Percentiles rank a stretch among this genome's conserved stretches.
Evolutionary conservation across 805 yeast species (phyloP).

Genomic region (Yarrowia sp.): DNA sequence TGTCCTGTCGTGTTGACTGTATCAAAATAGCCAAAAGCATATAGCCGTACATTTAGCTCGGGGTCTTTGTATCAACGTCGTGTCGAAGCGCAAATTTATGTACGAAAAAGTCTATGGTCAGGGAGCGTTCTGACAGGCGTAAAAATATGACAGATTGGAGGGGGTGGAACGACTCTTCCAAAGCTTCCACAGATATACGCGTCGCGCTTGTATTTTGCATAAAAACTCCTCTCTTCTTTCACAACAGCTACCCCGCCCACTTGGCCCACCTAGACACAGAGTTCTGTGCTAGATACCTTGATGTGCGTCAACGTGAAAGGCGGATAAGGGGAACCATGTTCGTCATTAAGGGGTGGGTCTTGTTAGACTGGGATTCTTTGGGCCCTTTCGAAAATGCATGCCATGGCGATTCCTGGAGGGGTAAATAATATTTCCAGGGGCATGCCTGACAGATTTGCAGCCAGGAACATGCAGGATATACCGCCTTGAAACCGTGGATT

Average conservation of each 20-base stretch:
- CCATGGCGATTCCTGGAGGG: not conserved
- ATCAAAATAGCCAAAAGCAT: constrained; percentile 31
- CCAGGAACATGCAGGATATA: not conserved
- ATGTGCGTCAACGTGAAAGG: constrained; percentile 24
- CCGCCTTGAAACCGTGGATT: no score
- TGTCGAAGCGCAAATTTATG: constrained; percentile 31
- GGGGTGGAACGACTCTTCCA: no score
- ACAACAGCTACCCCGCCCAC: constrained; percentile 7
- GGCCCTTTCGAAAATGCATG: not conserved
- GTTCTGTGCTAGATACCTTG: constrained; percentile 5
- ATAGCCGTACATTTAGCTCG: constrained; percentile 30
- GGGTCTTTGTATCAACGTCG: constrained; percentile 23
- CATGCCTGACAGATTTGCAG: no score
- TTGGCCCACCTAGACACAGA: constrained; percentile 3
- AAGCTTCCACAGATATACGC: no score
- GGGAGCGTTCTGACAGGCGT: not conserved
- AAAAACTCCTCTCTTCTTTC: no score
- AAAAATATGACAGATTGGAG: not conserved
- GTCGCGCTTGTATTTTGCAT: no score
- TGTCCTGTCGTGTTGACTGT: constrained; percentile 22
- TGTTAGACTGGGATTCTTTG: not conserved
- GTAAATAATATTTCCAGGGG: not conserved
- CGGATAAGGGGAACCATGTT: constrained; percentile 24
- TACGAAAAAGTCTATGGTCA: constrained; percentile 5
- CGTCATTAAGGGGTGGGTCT: constrained; percentile 23